Evolutionary conservation across 2,329 filamentous ascomycete species (phyloP).

Genomic region (Emmonsiellopsis sp.): DNA sequence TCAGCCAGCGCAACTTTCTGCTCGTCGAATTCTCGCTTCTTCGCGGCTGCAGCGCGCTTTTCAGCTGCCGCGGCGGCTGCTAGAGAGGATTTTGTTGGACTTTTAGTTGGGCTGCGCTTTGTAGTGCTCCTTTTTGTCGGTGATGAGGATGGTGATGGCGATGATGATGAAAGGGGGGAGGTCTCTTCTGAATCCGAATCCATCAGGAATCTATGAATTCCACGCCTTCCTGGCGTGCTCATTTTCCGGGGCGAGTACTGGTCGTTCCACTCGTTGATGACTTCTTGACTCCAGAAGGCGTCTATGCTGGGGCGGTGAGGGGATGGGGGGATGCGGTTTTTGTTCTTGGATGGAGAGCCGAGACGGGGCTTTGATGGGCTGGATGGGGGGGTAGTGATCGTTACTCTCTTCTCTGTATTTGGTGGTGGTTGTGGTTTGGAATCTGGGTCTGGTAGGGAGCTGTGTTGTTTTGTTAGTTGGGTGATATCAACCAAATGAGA

Average conservation of each 20-base stretch:
- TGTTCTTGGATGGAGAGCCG: conserved; percentile 40
- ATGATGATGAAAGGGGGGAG: neutral
- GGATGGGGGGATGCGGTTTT: conserved; percentile 38
- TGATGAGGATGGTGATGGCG: neutral
- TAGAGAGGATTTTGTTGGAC: conserved; percentile 20
- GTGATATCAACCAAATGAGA: neutral
- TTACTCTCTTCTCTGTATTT: neutral
- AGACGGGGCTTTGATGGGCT: conserved; percentile 36
- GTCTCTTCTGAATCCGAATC: conserved; percentile 24
- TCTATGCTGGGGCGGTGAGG: conserved; percentile 44
- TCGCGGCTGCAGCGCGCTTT: conserved; percentile 26
- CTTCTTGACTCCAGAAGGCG: conserved; percentile 45
- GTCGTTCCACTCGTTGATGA: conserved; percentile 47
- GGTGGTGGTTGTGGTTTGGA: neutral
- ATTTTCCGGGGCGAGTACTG: conserved; percentile 44
- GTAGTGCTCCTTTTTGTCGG: conserved; percentile 2
- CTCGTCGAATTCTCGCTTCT: conserved; percentile 45
- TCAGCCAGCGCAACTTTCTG: conserved; percentile 46
- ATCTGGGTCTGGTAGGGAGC: neutral
- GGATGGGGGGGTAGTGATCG: conserved; percentile 30
- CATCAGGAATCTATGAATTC: conserved; percentile 15
- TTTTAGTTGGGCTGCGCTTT: conserved; percentile 9
- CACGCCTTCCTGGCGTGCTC: conserved; percentile 9
- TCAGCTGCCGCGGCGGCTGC: conserved; percentile 19
- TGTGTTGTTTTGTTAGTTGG: neutral